Conservation (phyloP, 2,329 filamentous ascomycete species). For the Colletotrichum lindemuthianum region DNA sequence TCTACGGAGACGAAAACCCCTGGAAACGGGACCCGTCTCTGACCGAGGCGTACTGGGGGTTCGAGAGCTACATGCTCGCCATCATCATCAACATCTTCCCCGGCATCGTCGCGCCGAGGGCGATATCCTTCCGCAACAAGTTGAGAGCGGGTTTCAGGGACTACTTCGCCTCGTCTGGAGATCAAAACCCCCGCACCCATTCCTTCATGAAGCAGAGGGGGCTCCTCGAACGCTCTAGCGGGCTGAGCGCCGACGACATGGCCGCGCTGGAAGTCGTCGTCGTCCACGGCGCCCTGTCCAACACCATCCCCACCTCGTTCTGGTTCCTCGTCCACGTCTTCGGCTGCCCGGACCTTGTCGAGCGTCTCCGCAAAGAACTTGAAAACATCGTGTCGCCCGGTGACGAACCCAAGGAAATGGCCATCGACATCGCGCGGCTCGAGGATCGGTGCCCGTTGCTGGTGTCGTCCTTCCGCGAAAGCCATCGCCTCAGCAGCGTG, state of each 20-base stretch:
- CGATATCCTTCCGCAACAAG: conserved; percentile 39
- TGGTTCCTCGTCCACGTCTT: conserved; percentile 47
- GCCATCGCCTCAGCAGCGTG: conserved; percentile 51
- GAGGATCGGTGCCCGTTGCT: conserved; percentile 52
- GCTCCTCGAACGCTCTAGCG: conserved; percentile 40
- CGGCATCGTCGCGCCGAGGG: conserved; percentile 42
- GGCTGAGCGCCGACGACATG: conserved; percentile 41
- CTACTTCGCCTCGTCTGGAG: conserved; percentile 43
- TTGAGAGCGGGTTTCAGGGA: conserved; percentile 40
- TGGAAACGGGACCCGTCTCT: too few relatives aligned
- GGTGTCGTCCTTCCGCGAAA: conserved; percentile 56
- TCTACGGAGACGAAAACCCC: too few relatives aligned
- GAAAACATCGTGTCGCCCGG: conserved; percentile 13
- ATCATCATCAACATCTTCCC: conserved; percentile 46
- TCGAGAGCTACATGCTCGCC: conserved; percentile 38
- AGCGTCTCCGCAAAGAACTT: conserved; percentile 39
- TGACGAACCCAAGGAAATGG: conserved; percentile 12
- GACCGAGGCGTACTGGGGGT: conserved; percentile 46
- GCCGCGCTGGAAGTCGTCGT: conserved; percentile 44
- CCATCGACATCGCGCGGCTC: conserved; percentile 49
- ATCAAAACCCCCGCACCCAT: conserved; percentile 40
- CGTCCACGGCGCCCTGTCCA: conserved; percentile 42
- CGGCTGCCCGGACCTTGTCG: conserved; percentile 39
- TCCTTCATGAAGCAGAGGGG: conserved; percentile 42
- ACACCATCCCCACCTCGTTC: conserved; percentile 48